Evolutionary conservation across 1,284 basidiomycete genomes (phyloP), one percentile per base, ranked within the genome.

Genomic region (Boletellus deceptivus): DNA sequence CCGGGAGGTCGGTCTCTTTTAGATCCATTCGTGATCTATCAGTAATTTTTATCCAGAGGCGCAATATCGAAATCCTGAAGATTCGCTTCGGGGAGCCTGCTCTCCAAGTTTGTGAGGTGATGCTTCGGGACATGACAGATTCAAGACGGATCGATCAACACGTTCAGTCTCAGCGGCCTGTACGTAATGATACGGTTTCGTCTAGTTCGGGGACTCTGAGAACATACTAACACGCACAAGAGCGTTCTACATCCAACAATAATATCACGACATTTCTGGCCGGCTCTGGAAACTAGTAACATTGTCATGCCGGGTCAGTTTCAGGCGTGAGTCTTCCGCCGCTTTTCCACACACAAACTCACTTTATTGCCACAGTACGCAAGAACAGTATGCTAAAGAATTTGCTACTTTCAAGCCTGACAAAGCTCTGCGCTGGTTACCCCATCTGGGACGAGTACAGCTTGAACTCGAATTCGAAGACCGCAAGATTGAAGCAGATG

Each of bases 231-330:
- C 37, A 11, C 6, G 13, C 27, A 45, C 45, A 42, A 75, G 65
- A 61, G 51, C 17, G 50, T 83, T 13, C 74, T 97, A 1, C 91
- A 94, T 62, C 89, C 93, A 0, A 89, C 87, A 0, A 86, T 98
- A 60, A 89, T 98, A 40, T 98, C 95, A 11, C 81, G 84, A 22
- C 86, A 95, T 59, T 98, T 96, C 72, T 98, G 94, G 95, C 94
- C 94, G 0, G 72, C 84, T 0, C 74, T 97, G 34, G 88, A 90
- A 58, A 71, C 83, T 0, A 83, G 82, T 49, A 80, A 79, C 8
- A 78, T 97, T 50, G 72, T 78, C 29, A 87, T 96, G 78, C 89
- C 93, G 0, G 88, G 89, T 2, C 90, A 92, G 65, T 84, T 95
- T 60, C 79, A 83, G 61, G 68, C 72, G 92, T 93, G 64, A 40